Evolutionary conservation across 805 yeast species (phyloP), one percentile per base, ranked within the genome.

Genomic region (Ogataea thermomethanolica): DNA sequence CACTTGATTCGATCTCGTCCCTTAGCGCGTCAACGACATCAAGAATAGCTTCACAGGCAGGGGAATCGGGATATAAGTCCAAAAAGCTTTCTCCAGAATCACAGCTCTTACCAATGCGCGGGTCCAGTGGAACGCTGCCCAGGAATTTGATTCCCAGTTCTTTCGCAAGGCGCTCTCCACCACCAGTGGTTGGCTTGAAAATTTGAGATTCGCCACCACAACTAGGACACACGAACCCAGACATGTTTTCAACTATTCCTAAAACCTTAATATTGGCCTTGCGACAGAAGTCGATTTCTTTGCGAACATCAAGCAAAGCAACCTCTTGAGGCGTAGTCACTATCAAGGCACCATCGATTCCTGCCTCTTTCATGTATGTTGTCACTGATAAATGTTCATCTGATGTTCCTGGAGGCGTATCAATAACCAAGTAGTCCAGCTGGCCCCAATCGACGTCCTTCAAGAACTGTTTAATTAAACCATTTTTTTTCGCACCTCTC

Each of bases 271-370:
- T 89, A 2, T 80, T 81, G 2, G 98, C 98, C 61, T 93, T 93
- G 30, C 79, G 72, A 62, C 99, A 93, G 55, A 93, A 93, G 58
- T 91, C 95, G 14, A 93, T 86, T 58, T 93, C 99, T 62, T 93
- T 93, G 41, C 99, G 70, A 4, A 93, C 99, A 58, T 93, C 99
- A 33, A 93, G 65, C 29, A 93, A 66, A 0, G 99, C 95, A 14
- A 91, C 98, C 61, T 93, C 99, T 63, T 93, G 99, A 0, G 99
- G 99, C 0, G 99, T 93, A 0, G 99, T 91, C 25, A 93, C 93
- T 2, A 93, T 74, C 23, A 93, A 69, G 0, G 99, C 99, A 1
- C 99, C 99, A 59, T 91, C 97, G 2, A 93, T 80, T 0, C 96
- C 96, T 4, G 84, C 79, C 25, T 87, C 95, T 54, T 86, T 84